A percentile compares a stretch with the other conserved stretches of the same genome.
phyloP scores from a whole-genome alignment of 2,329 filamentous ascomycete genomes.

The Beauveria asiatica region DNA sequence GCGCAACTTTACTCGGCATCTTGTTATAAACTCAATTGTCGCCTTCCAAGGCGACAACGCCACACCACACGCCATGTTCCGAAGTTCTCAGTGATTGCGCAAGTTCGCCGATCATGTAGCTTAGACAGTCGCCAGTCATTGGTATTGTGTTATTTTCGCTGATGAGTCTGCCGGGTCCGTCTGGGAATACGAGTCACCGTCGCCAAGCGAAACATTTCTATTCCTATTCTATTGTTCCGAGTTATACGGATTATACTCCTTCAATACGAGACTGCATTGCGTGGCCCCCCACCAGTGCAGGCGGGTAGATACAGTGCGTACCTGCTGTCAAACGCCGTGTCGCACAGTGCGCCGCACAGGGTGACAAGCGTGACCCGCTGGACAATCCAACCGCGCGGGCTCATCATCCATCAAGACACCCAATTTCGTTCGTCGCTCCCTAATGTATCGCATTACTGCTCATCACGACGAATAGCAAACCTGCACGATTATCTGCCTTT shows the following conservation, averaged over 20 bases:
- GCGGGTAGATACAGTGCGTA: background rate
- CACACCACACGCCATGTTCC: background rate
- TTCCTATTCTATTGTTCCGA: background rate
- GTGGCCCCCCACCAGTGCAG: background rate
- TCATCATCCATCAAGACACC: background rate
- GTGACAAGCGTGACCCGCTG: background rate
- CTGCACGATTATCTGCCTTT: too few relatives aligned
- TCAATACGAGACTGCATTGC: background rate
- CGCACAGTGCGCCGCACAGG: background rate
- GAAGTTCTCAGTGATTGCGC: background rate
- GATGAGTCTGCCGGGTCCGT: background rate
- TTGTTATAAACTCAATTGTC: background rate
- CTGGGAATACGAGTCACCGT: background rate
- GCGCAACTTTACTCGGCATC: background rate
- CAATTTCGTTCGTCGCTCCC: background rate
- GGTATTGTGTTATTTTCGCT: background rate
- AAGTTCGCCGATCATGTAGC: too few relatives aligned
- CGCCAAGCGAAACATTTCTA: conserved; percentile 1
- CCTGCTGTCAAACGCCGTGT: background rate
- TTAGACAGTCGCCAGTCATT: background rate
- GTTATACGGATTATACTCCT: background rate
- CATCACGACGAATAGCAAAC: too few relatives aligned
- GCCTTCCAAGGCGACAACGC: background rate
- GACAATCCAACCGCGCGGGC: too few relatives aligned
- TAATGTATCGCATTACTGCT: background rate